Conservation (phyloP, 768 basidiomycete genomes). For the Macrocybe gigantea region DNA sequence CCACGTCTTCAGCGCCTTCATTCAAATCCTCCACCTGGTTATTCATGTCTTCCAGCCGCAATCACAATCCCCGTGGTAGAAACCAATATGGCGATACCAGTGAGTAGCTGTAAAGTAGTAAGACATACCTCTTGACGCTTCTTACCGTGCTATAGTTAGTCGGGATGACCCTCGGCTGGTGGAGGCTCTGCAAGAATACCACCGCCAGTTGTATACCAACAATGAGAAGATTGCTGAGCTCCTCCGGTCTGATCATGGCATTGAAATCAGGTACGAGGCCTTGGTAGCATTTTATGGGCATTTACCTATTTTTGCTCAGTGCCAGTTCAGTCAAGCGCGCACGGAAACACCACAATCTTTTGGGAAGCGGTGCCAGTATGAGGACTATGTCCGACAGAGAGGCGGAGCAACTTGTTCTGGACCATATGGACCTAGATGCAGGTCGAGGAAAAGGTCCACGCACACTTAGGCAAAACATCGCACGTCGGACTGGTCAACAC, state of each 20-base stretch:
- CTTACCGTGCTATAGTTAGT: background rate
- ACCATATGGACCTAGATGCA: slow-evolving; percentile 12
- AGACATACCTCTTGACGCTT: background rate
- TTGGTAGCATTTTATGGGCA: too few relatives aligned
- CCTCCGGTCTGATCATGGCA: background rate
- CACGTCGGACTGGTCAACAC: slow-evolving; percentile 4
- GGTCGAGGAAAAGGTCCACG: slow-evolving; percentile 6
- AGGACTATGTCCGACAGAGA: slow-evolving; percentile 3
- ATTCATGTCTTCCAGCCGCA: too few relatives aligned
- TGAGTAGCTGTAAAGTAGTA: background rate
- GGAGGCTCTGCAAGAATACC: background rate
- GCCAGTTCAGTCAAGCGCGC: slow-evolving; percentile 11
- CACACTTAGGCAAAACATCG: slow-evolving; percentile 11
- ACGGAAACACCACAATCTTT: slow-evolving; percentile 6
- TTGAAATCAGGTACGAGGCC: background rate
- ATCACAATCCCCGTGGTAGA: background rate
- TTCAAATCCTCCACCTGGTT: too few relatives aligned
- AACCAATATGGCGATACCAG: background rate
- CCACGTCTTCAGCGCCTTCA: too few relatives aligned
- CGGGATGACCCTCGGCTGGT: background rate
- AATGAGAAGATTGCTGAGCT: slow-evolving; percentile 1
- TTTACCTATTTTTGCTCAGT: slow-evolving; percentile 1
- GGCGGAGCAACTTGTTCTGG: slow-evolving; percentile 8
- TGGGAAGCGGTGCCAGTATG: slow-evolving; percentile 5
- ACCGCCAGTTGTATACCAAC: background rate